Evolutionary conservation across 1,139 yeast species (phyloP), one percentile per base, ranked within the genome.

Genomic region (Geotrichum fermentans): DNA sequence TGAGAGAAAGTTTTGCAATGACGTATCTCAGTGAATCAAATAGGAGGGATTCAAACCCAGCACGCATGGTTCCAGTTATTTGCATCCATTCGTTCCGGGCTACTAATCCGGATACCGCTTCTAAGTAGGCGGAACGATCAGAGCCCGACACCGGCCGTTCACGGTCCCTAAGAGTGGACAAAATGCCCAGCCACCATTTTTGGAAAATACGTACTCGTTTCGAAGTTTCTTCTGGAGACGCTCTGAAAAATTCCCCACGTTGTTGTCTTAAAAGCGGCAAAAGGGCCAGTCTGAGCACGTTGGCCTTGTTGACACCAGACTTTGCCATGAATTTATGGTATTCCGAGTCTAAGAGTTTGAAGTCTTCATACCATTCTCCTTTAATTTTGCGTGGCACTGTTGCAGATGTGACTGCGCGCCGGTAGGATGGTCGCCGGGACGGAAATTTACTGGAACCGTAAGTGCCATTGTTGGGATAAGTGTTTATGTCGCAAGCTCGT

Each of bases 81-180:
- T 11, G 11, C 16, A 33, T 50, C 94, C 95, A 87, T 62, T 85
- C 92, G 13, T 63, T 67, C 20, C 89, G 73, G 2, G 83, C 69
- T 42, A 84, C 62, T 8, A 87, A 72, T 37, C 92, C 71, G 1
- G 89, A 81, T 2, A 87, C 69, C 44, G 87, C 82, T 62, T 87
- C 96, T 50, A 83, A 68, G 61, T 81, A 84, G 11, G 88, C 89
- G 44, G 82, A 76, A 51, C 83, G 69, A 63, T 87, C 95, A 2
- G 74, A 63, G 8, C 72, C 69, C 0, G 77, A 64, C 2, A 77
- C 65, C 45, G 67, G 62, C 59, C 59, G 59, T 53, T 56, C 56
- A 30, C 57, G 54, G 33, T 65, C 64, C n/a, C 63, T 62, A 47
- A 79, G 64, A 7, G 75, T 71, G 7, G 65, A 62, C 20, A 84